Base-by-base conservation (phyloP, 768 basidiomycete genomes). In the Coprinopsis marcescibilis region DNA sequence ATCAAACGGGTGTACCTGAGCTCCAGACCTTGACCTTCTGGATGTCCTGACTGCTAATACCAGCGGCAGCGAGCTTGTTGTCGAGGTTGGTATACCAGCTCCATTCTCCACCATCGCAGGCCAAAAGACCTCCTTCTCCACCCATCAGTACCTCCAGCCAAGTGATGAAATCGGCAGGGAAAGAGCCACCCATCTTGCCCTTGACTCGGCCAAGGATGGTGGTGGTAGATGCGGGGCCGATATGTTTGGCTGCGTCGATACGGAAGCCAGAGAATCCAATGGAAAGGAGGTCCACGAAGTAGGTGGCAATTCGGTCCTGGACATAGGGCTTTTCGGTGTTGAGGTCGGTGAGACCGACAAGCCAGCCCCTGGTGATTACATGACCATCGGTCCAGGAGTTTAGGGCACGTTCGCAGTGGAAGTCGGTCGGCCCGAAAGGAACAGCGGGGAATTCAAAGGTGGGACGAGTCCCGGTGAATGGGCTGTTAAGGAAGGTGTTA, bases 21-120 rank as follows among this genome's bases (percentile, higher is more conserved):
- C 47, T 48, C 47, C 47, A 48, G 15, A 48, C 43, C 23, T 48
- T 48, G 21, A 48, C 40, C 29, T 48, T 48, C 23, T 26, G 32
- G 21, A 48, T 48, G 35, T 48, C 47, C 3, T 19, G 12, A 5
- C 17, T 15, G 21, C 47, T 35, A 17, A 48, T 12, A 14, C 47
- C 47, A 24, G 29, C 40, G 15, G 36, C 41, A 15, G 21, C 21
- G 39, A 48, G 30, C 32, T 35, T 41, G n/a, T 42, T 43, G 36
- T 48, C 29, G 30, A 48, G 43, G 34, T 48, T 48, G 10, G 47
- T 48, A 43, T 48, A 48, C 47, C 47, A 48, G 26, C 47, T 48
- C 27, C 32, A 48, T 17, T 48, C 47, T 1, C 47, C 47, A 15
- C 47, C 47, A 34, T 40, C 29, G 26, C 47, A 48, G 12, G 47